Evolutionary conservation across 768 basidiomycete genomes (phyloP).

Genomic region (Pilatotrama ljubarskyi): DNA sequence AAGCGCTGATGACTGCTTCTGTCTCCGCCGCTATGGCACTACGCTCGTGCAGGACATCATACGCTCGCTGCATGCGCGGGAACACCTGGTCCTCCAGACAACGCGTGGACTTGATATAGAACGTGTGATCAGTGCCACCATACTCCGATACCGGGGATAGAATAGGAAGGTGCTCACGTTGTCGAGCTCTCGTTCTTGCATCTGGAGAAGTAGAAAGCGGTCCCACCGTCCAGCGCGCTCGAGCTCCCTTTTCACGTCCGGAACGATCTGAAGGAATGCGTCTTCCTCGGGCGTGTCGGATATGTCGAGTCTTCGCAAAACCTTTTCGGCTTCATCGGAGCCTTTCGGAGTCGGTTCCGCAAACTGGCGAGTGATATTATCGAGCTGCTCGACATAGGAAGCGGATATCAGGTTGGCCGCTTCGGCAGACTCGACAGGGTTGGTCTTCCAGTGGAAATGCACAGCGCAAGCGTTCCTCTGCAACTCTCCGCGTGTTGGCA

Average conservation of each 20-base stretch:
- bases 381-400: conserved; percentile 13
- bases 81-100: conserved; percentile 17
- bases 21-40: conserved; percentile 27
- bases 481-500: conserved; percentile 5
- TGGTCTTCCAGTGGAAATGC: background rate
- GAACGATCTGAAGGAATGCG: background rate
- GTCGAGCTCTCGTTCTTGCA: conserved; percentile 28
- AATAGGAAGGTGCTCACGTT: conserved; percentile 18
- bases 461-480: conserved; percentile 1
- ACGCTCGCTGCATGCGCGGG: conserved; percentile 27
- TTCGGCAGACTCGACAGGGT: background rate
- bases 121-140: no score
- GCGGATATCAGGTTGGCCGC: background rate
- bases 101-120: background rate
- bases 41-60: conserved; percentile 27
- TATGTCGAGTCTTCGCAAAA: background rate
- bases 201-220: conserved; percentile 30
- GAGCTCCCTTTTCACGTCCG: conserved; percentile 30
- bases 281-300: background rate
- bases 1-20: conserved; percentile 35
- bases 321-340: background rate
- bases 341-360: background rate
- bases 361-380: background rate
- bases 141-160: background rate
- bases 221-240: conserved; percentile 36